Base-by-base conservation (phyloP, 805 yeast genomes). In the Trichomonascus vanleenenianus region DNA sequence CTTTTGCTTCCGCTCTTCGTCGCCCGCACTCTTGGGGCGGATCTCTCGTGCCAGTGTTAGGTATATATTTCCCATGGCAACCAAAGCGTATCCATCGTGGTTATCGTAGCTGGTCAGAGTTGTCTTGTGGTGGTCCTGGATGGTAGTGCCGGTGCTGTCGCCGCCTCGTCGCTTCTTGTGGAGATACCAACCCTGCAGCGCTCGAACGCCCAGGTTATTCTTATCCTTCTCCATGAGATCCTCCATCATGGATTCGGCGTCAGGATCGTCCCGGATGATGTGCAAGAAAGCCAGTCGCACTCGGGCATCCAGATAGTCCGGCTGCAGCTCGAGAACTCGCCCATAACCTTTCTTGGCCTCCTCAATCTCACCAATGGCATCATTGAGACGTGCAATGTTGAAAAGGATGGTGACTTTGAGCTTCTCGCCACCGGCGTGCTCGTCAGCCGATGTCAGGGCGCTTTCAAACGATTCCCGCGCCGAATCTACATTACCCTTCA, bases 171-270 rank as follows among this genome's bases (percentile, higher is more conserved):
- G 22, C 19, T 30, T 25, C 36, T 53, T 50, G 15, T 60, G 48
- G 54, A 88, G 68, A 58, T 78, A 86, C 97, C 97, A 93, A 30
- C 95, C 93, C 61, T 84, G 86, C 55, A 93, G 84, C 0, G 97
- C 83, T 50, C 98, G 79, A 2, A 86, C 80, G 60, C 89, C 96
- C 49, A 87, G 66, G 57, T 86, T 77, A 8, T 78, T 75, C 1
- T 78, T 73, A 49, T 77, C 71, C 11, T 70, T 63, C 2, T 66
- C 63, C 42, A 91, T 63, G 3, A 93, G 65, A 2, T 67, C 57
- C 36, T 75, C 71, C 48, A 86, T 81, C 3, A 71, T 60, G 1
- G 43, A 46, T 40, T 73, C 76, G 6, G 81, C 68, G 18, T 57
- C 61, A 14, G 53, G 47, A 20, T 55, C 51, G 14, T 71, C 65